phyloP scores from a whole-genome alignment of 2,329 filamentous ascomycete species.

The Penicillium sclerotigenum region DNA sequence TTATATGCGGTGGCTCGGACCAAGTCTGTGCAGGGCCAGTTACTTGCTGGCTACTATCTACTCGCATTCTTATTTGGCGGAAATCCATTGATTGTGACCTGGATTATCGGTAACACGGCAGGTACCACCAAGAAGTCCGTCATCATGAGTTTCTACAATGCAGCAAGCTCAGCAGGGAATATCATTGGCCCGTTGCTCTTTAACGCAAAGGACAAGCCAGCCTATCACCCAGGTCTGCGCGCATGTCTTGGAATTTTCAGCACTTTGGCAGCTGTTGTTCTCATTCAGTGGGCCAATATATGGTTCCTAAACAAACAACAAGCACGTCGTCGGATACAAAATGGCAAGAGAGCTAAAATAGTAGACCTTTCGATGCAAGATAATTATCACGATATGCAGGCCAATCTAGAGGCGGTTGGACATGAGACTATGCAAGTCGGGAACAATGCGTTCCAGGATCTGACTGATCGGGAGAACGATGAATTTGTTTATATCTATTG shows the following conservation, averaged over 20 bases:
- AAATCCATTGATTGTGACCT: slow-evolving; percentile 64
- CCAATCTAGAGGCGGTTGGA: slow-evolving; percentile 10
- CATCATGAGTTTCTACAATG: slow-evolving; percentile 63
- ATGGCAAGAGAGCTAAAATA: slow-evolving; percentile 60
- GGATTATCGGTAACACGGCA: slow-evolving; percentile 67
- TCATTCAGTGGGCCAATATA: slow-evolving; percentile 56
- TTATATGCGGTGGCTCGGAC: slow-evolving; percentile 53
- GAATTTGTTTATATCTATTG: slow-evolving; percentile 65
- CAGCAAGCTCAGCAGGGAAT: slow-evolving; percentile 60
- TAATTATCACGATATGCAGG: slow-evolving; percentile 42
- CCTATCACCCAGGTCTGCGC: slow-evolving; percentile 57
- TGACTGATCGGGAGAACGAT: slow-evolving; percentile 65
- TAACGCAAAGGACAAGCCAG: slow-evolving; percentile 54
- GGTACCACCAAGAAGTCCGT: slow-evolving; percentile 66
- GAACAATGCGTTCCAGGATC: slow-evolving; percentile 55
- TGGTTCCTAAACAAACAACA: slow-evolving; percentile 55
- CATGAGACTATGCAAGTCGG: slow-evolving; percentile 37
- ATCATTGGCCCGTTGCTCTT: slow-evolving; percentile 66
- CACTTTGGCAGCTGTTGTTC: slow-evolving; percentile 52
- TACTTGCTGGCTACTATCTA: slow-evolving; percentile 63
- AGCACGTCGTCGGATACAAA: slow-evolving; percentile 52
- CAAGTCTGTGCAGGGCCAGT: slow-evolving; percentile 42
- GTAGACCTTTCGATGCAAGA: slow-evolving; percentile 61
- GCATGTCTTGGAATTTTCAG: slow-evolving; percentile 48
- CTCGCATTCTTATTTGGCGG: slow-evolving; percentile 64